Percentiles rank a stretch among this genome's conserved stretches.
Evolutionary conservation across 257 asterid genomes (phyloP).

Genomic region (Dorcoceras hygrometricum): DNA sequence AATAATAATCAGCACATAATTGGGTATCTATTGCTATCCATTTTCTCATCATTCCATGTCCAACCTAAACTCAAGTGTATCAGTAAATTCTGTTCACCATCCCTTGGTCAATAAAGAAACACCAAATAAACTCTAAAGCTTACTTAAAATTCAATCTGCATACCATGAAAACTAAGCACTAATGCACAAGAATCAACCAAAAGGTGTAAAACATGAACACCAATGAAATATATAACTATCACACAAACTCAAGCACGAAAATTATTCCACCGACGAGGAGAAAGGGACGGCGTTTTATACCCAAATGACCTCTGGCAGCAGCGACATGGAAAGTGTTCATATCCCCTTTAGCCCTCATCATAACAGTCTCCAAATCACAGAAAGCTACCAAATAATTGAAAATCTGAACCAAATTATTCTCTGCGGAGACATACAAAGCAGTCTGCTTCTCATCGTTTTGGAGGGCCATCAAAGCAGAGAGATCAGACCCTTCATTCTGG

Average conservation of each 20-base stretch:
- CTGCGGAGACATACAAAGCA: slow-evolving; percentile 71
- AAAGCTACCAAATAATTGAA: slow-evolving; percentile 59
- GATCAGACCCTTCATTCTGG: slow-evolving; percentile 61
- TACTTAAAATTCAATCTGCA: slow-evolving; percentile 7
- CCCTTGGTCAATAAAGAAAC: not conserved
- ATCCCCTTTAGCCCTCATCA: slow-evolving; percentile 76
- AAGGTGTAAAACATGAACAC: not conserved
- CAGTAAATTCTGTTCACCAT: too few species aligned
- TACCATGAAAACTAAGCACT: not conserved
- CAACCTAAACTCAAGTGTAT: too few species aligned
- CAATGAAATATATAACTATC: not conserved
- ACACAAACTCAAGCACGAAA: not conserved
- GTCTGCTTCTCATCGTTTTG: slow-evolving; percentile 81
- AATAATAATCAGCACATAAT: not conserved
- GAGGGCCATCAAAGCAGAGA: slow-evolving; percentile 53
- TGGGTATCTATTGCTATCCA: not conserved
- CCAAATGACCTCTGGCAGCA: slow-evolving; percentile 75
- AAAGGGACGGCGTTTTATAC: slow-evolving; percentile 30
- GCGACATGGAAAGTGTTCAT: slow-evolving; percentile 79
- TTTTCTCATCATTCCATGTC: not conserved
- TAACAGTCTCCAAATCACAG: slow-evolving; percentile 58
- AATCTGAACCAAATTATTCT: slow-evolving; percentile 48
- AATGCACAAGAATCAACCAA: not conserved
- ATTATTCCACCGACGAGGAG: not conserved
- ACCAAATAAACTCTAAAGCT: slow-evolving; percentile 3